Conservation (phyloP, 208 protist genomes). For the Acanthamoeba polyphaga region DNA sequence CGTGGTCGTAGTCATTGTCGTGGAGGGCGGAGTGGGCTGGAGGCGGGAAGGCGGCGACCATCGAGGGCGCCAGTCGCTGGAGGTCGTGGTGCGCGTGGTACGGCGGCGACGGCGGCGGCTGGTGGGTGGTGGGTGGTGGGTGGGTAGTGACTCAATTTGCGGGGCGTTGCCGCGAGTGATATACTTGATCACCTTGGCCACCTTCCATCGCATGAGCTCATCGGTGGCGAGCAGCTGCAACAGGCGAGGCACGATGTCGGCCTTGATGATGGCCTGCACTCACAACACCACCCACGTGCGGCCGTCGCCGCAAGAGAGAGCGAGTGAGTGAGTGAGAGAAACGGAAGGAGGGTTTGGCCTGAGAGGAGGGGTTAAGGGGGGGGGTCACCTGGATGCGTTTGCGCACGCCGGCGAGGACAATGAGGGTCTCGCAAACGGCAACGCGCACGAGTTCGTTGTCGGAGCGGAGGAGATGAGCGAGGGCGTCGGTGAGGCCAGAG, state of each 20-base stretch:
- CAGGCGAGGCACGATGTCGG: constrained; percentile 4
- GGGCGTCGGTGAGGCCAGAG: neutral
- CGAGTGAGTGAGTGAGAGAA: neutral
- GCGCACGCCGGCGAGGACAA: constrained; percentile 56
- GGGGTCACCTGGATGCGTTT: neutral
- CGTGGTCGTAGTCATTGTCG: too few species aligned
- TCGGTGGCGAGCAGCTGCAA: constrained; percentile 12
- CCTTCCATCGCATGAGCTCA: constrained; percentile 62
- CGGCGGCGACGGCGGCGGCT: too few species aligned
- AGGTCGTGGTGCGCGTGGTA: too few species aligned
- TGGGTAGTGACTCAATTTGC: constrained; percentile 70
- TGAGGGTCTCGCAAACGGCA: constrained; percentile 33
- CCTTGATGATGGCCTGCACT: constrained; percentile 35
- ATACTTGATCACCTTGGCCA: constrained; percentile 63
- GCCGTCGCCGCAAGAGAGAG: neutral
- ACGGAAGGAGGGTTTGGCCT: too few species aligned
- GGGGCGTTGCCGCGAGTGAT: constrained; percentile 38
- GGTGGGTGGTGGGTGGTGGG: too few species aligned
- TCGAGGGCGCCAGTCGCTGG: too few species aligned
- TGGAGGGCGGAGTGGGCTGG: too few species aligned
- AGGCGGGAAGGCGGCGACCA: too few species aligned
- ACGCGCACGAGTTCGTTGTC: constrained; percentile 59
- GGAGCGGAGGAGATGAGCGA: neutral
- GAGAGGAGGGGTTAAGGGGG: too few species aligned
- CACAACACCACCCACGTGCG: neutral